Percentiles rank a stretch among this genome's conserved stretches.
These are phyloP conservation scores for Pythium biforme DNA, from an alignment of 352 stramenopile genomes.

Conservation along the genomic window DNA sequence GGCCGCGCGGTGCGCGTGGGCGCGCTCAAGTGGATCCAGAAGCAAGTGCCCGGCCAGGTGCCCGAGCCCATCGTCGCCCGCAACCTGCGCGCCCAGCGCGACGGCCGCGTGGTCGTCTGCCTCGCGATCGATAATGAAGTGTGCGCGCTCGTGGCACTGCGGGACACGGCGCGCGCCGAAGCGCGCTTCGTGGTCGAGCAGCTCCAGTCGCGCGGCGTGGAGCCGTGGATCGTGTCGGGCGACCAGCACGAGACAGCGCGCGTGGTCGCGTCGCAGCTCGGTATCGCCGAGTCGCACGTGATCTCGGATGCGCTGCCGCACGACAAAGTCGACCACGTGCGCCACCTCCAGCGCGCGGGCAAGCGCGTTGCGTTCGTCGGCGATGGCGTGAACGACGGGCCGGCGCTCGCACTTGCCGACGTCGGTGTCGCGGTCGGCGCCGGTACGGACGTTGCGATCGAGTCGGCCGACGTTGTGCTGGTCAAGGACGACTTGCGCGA, in stretches of 20 bases:
- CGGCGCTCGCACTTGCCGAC: conserved; percentile 63
- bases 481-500: conserved; percentile 70
- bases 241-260: conserved; percentile 64
- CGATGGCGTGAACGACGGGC: conserved; percentile 71
- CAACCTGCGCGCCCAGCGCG: conserved; percentile 45
- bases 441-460: conserved; percentile 66
- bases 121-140: conserved; percentile 50
- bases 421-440: conserved; percentile 64
- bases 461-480: conserved; percentile 72
- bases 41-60: conserved; percentile 44
- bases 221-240: conserved; percentile 73
- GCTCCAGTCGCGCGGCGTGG: conserved; percentile 45
- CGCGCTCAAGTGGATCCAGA: conserved; percentile 63
- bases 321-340: conserved; percentile 76
- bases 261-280: conserved; percentile 43
- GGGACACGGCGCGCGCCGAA: conserved; percentile 47
- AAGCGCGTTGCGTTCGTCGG: conserved; percentile 74
- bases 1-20: conserved; percentile 40
- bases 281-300: conserved; percentile 51
- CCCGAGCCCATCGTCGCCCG: conserved; percentile 35
- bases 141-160: conserved; percentile 47
- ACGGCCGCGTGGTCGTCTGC: conserved; percentile 56
- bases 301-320: conserved; percentile 62
- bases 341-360: conserved; percentile 57
- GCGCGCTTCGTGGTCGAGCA: conserved; percentile 50